Evolutionary conservation across 306 rosid species (phyloP).

Genomic region (Cicer cuneatum): DNA sequence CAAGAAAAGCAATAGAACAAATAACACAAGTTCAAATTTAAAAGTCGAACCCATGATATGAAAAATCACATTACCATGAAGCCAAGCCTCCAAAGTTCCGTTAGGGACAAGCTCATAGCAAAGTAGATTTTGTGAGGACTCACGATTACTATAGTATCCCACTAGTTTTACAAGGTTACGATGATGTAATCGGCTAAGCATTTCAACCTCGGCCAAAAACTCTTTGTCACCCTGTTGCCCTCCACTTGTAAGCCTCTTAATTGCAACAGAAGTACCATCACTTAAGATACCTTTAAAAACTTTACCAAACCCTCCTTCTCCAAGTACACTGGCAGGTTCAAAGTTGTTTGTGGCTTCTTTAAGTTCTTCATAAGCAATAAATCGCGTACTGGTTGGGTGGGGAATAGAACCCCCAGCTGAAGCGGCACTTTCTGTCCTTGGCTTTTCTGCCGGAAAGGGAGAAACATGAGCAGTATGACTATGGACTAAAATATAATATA

Average conservation of each 20-base stretch:
- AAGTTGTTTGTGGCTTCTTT: slow-evolving; percentile 96
- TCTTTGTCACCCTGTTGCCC: slow-evolving; percentile 98
- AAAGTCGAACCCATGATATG: slow-evolving; percentile 2
- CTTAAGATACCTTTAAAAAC: slow-evolving; percentile 90
- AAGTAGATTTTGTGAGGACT: slow-evolving; percentile 88
- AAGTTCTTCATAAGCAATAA: slow-evolving; percentile 93
- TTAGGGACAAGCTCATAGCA: slow-evolving; percentile 98
- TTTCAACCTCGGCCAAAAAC: slow-evolving; percentile 94
- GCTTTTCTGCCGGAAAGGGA: slow-evolving; percentile 65
- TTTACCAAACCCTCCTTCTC: slow-evolving; percentile 97
- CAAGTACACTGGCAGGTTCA: slow-evolving; percentile 78
- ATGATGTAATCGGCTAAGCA: slow-evolving; percentile 98
- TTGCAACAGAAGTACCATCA: slow-evolving; percentile 97
- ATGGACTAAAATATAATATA: slow-evolving; percentile 22
- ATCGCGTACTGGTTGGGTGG: slow-evolving; percentile 93
- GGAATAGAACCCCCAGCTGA: slow-evolving; percentile 73
- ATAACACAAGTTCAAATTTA: slow-evolving; percentile 36
- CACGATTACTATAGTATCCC: slow-evolving; percentile 86
- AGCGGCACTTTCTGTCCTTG: slow-evolving; percentile 55
- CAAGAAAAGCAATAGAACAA: slow-evolving; percentile 13
- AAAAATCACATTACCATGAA: slow-evolving; percentile 78
- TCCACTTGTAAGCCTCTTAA: slow-evolving; percentile 91
- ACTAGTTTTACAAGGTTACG: slow-evolving; percentile 96
- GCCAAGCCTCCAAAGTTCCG: slow-evolving; percentile 99
- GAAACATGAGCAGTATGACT: slow-evolving; percentile 13